Percentiles rank a stretch among this genome's conserved stretches.
Evolutionary conservation across 192 early-diverging fungal species (phyloP).

Genomic region (Podila horticola): DNA sequence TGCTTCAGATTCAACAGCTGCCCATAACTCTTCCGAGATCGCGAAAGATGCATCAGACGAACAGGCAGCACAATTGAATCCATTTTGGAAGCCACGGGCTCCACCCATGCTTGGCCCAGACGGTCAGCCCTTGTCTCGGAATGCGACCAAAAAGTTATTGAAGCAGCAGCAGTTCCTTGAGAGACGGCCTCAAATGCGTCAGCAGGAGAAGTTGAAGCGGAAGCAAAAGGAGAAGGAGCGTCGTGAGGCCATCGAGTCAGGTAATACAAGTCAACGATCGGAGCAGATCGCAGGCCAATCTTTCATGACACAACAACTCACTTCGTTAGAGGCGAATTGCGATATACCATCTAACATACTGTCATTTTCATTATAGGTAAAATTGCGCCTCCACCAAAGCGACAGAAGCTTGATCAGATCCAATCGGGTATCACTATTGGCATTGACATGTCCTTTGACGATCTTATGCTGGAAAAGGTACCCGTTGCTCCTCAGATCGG

Average conservation of each 20-base stretch:
- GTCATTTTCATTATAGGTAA: slow-evolving; percentile 13
- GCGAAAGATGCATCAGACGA: neutral
- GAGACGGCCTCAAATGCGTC: slow-evolving; percentile 53
- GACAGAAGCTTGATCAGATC: slow-evolving; percentile 59
- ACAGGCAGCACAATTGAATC: slow-evolving; percentile 2
- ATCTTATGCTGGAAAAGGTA: slow-evolving; percentile 80
- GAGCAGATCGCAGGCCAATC: neutral
- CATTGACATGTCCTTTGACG: slow-evolving; percentile 85
- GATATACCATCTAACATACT: neutral
- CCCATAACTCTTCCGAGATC: neutral
- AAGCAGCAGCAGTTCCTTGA: slow-evolving; percentile 70
- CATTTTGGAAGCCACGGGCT: slow-evolving; percentile 47
- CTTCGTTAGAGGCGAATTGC: neutral
- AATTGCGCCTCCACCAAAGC: slow-evolving; percentile 50
- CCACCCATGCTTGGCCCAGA: slow-evolving; percentile 45
- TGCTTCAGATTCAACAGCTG: neutral
- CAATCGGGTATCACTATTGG: slow-evolving; percentile 67
- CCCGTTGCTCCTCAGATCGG: neutral
- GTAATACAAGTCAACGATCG: slow-evolving; percentile 6
- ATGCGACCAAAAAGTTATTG: slow-evolving; percentile 77
- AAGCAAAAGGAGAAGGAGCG: slow-evolving; percentile 63
- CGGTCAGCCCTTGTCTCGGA: slow-evolving; percentile 65
- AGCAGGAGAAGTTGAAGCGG: slow-evolving; percentile 58
- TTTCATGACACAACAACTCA: slow-evolving; percentile 1
- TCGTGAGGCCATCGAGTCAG: slow-evolving; percentile 55